Base-by-base conservation (phyloP, 1,284 basidiomycete species). In the Ganoderma sp. region DNA sequence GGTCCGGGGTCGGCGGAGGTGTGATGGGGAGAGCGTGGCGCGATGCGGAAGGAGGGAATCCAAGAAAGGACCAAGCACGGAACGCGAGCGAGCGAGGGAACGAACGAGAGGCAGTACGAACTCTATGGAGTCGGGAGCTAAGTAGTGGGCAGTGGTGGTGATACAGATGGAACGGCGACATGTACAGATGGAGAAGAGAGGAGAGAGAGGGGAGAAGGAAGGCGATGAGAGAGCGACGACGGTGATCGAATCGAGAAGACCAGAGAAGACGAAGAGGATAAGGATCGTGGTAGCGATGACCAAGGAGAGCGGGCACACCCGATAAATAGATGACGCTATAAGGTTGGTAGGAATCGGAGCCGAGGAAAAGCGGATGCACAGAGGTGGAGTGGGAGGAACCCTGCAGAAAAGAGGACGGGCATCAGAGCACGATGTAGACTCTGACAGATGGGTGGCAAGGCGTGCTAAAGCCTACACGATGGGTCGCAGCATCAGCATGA, bases 61-160 rank as follows among this genome's bases (percentile, higher is more conserved):
- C 48, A 50, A 22, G 10, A 10, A 25, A 14, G 10, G 25, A 14
- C 2, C 48, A 14, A 22, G 48, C 42, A 50, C 12, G 1, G n/a
- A 50, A 50, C 48, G 22, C 3, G 19, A 25, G 22, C 25, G 34
- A 22, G 15, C 7, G 43, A 32, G 10, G 3, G 37, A 9, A 39
- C 37, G 7, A 52, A 76, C 32, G 34, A 37, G 28, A 8, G 15
- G 22, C n/a, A n/a, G n/a, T 52, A 25, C 22, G 48, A 52, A 52
- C 22, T 52, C 22, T 22, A n/a, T 12, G 10, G 22, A 6, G n/a
- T 0, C 43, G 2, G 43, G 45, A 9, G n/a, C 19, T n/a, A 48
- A n/a, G 45, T n/a, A 48, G 57, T 41, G 57, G 39, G 57, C 28
- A 41, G 32, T n/a, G 39, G 28, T 41, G 57, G n/a, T 59, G 57